Percentiles rank a stretch among this genome's conserved stretches.
Evolutionary conservation across 768 basidiomycete genomes (phyloP).

Genomic region (Boletellus emodensis): DNA sequence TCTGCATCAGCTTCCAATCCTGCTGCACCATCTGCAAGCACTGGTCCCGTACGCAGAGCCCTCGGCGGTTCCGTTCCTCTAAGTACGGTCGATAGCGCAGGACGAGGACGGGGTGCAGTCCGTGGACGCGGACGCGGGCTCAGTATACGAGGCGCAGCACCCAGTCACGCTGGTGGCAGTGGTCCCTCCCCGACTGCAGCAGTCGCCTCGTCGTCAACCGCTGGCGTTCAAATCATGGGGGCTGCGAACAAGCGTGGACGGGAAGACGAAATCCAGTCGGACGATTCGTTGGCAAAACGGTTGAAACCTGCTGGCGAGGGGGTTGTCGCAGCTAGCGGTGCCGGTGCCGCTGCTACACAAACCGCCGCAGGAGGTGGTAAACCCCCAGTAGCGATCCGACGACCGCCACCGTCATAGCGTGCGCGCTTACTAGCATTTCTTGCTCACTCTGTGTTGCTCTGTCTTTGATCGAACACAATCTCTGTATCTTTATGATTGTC

Average conservation of each 20-base stretch:
- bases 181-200: conserved; percentile 27
- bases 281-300: conserved; percentile 64
- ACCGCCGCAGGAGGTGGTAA: conserved; percentile 20
- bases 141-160: conserved; percentile 30
- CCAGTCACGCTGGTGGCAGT: conserved; percentile 14
- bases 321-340: neutral
- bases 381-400: conserved; percentile 34
- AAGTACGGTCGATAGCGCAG: conserved; percentile 18
- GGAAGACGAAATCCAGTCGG: conserved; percentile 47
- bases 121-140: conserved; percentile 29
- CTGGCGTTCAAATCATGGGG: conserved; percentile 56
- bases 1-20: neutral
- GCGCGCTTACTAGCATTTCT: neutral
- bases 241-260: conserved; percentile 63
- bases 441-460: neutral
- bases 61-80: conserved; percentile 29
- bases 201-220: conserved; percentile 23
- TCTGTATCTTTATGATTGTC: conserved; percentile 1
- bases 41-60: conserved; percentile 30
- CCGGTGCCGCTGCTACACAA: neutral
- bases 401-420: conserved; percentile 24
- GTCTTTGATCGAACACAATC: neutral
- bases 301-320: conserved; percentile 48
- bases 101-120: conserved; percentile 36
- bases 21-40: conserved; percentile 20